Evolutionary conservation across 768 basidiomycete genomes (phyloP), one percentile per base, ranked within the genome.

Genomic region (Leccinum rimulosum): DNA sequence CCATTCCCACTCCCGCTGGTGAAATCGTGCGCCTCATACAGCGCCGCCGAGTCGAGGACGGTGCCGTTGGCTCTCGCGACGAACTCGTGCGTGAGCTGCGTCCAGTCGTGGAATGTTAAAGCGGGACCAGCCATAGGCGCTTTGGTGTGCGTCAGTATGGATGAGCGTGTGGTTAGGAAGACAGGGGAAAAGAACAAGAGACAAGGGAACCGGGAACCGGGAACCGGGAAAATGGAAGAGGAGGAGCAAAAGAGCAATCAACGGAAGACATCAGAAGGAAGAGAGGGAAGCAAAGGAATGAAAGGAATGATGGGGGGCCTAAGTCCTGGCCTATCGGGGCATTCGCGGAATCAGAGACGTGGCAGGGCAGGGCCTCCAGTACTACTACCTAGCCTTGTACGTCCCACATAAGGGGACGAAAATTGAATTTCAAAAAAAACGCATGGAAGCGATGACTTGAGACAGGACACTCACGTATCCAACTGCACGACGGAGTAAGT

Each of bases 61-160:
- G 50, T 64, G 19, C 69, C 70, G n/a, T 71, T 70, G 6, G 70
- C 70, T 33, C 69, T 70, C 38, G 70, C 66, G 22, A 69, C 58
- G 17, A 70, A 71, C 54, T 70, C 69, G 48, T 70, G 69, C 4
- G 69, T 71, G 40, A 70, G 58, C 27, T 70, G 69, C 8, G 70
- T 70, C 31, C 66, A 62, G 36, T 70, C 71, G 55, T 71, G 70
- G 63, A 70, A 70, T 33, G 64, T 71, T 43, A 25, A 71, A 48
- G 27, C 68, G 62, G 19, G 69, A 70, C 69, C 69, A 70, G 35
- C 69, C 69, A 19, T 70, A 71, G 2, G 66, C 15, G 11, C 69
- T 59, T 30, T 47, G 17, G 38, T n/a, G 38, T 9, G 17, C 8
- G 17, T n/a, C 8, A 40, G 38, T 40, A 40, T n/a, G 38, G 2